Evolutionary conservation across 257 asterid species (phyloP).

Genomic region (Coffea canephora): DNA sequence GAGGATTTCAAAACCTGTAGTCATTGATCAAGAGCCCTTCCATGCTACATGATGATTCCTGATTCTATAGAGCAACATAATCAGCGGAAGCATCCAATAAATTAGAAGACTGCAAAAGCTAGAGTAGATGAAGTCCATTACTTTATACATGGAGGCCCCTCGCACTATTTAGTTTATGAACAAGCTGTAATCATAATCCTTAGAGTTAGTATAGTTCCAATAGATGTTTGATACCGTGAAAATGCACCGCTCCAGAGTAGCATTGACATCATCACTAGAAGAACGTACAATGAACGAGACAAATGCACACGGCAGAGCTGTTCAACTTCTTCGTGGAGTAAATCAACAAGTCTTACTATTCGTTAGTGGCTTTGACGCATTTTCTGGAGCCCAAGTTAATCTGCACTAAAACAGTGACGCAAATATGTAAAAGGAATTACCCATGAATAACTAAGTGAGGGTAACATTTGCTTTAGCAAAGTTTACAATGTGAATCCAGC

Average conservation of each 20-base stretch:
- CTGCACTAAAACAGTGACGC: background rate
- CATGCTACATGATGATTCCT: slow-evolving; percentile 8
- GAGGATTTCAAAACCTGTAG: slow-evolving; percentile 39
- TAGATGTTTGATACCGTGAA: background rate
- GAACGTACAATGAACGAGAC: background rate
- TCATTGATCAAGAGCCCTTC: slow-evolving; percentile 33
- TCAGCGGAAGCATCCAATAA: background rate
- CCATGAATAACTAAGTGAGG: no score
- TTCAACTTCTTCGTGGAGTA: background rate
- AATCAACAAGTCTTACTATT: background rate
- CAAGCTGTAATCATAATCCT: background rate
- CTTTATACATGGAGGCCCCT: background rate
- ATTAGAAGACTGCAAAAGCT: background rate
- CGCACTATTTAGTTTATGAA: background rate
- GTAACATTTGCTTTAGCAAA: no score
- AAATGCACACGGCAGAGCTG: no score
- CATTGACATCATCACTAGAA: background rate
- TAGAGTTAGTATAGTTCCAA: background rate
- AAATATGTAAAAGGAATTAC: background rate
- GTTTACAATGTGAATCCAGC: no score
- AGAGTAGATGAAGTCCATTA: background rate
- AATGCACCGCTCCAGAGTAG: background rate
- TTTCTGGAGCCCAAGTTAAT: background rate
- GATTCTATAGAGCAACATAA: background rate
- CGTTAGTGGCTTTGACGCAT: background rate